A percentile compares a stretch with the other conserved stretches of the same genome.
These are phyloP conservation scores for Giardia duodenalis DNA, from an alignment of 208 protist species.

Conservation along the genomic window DNA sequence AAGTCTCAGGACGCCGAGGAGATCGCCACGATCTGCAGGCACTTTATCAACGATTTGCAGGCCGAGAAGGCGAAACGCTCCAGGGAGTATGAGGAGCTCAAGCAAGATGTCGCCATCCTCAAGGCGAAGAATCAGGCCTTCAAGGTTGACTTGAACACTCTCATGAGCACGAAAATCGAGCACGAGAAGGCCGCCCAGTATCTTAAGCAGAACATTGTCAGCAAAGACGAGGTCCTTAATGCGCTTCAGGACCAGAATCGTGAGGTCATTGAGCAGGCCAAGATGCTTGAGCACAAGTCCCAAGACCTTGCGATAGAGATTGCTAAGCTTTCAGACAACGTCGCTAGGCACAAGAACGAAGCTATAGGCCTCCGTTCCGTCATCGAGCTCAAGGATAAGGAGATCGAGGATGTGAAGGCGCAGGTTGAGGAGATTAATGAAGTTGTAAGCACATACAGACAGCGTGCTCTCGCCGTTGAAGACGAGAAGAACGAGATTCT, in stretches of 20 bases:
- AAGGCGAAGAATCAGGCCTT: background rate
- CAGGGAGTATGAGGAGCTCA: background rate
- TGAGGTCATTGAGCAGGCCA: background rate
- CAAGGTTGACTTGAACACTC: background rate
- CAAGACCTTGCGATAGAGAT: background rate
- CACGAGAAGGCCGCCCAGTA: background rate
- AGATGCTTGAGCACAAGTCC: background rate
- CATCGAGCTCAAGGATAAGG: background rate
- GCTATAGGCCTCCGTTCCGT: background rate
- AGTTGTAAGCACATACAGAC: background rate
- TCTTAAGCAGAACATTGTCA: background rate
- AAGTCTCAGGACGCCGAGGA: background rate
- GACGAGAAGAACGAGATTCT: constrained; percentile 6
- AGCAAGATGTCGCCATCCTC: background rate
- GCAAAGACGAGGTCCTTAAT: background rate
- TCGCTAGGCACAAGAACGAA: background rate
- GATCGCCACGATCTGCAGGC: background rate
- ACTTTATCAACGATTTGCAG: background rate
- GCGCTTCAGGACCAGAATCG: background rate
- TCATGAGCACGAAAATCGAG: background rate
- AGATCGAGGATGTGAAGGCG: background rate
- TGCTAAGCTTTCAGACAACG: background rate
- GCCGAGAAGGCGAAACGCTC: background rate
- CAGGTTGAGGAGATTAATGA: background rate
- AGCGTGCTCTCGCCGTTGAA: background rate